Base-by-base conservation (phyloP, 805 yeast species). In the Starmerella floricola region DNA sequence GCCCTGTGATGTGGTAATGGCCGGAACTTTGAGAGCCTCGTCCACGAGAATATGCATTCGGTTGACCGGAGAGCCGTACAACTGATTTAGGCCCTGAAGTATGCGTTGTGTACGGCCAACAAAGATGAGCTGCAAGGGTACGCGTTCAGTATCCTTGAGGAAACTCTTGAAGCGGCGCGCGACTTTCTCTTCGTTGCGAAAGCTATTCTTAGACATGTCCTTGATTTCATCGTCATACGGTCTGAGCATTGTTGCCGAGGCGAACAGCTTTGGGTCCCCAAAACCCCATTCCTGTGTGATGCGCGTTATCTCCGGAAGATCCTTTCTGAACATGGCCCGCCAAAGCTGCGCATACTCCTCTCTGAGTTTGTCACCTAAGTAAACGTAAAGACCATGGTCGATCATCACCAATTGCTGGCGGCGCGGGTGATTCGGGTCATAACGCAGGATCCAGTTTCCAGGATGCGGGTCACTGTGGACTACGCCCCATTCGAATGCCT, bases 391-490 rank as follows among this genome's bases (percentile, higher is more conserved):
- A 0, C 93, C 93, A 56, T 80, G 88, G 56, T 81, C 93, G 34
- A 81, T 59, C 37, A 81, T 63, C 23, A 82, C 85, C 29, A 79
- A 61, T 53, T 79, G 62, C 47, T 57, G 54, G 16, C 39, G 33
- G n/a, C 46, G 44, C 18, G 31, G 36, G 23, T 49, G 41, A 30
- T 54, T 2, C 18, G 42, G 46, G 20, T 26, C 12, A 11, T 27
- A 49, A 30, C 86, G 62, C 3, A 76, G 73, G 42, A 82, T 55
- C 49, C 82, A 59, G 56, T 81, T 82, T 5, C 93, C 93, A 1
- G 91, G 91, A 53, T 81, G 93, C 11, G 88, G 83, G 55, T 79
- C 87, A 40, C 82, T 72, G 55, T 79, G 86, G 15, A 79, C 74
- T 26, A 72, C 63, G 5, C 84, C 85, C 71, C 79, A 79, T 24